Percentiles rank a stretch among this genome's conserved stretches.
Conservation (phyloP, 2,329 filamentous ascomycete species). For the Xylaria sp. region DNA sequence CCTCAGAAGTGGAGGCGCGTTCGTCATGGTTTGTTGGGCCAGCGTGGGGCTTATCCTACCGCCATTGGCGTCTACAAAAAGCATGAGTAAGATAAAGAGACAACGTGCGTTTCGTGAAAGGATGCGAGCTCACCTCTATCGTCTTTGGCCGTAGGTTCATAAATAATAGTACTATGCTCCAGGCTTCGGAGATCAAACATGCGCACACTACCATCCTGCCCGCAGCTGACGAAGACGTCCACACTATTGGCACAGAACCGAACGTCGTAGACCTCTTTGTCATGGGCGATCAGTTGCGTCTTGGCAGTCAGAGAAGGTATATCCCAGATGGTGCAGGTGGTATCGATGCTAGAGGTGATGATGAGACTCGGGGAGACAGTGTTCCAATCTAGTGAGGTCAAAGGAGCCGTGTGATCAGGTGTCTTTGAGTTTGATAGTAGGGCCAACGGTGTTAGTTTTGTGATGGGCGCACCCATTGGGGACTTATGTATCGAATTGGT, state of each 20-base stretch:
- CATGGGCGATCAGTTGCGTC: constrained; percentile 97
- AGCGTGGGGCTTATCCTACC: constrained; percentile 78
- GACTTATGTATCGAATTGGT: constrained; percentile 77
- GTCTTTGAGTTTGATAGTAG: constrained; percentile 98
- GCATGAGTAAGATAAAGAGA: constrained; percentile 18
- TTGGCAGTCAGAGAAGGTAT: constrained; percentile 98
- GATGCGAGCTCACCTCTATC: constrained; percentile 67
- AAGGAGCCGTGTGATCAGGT: constrained; percentile 94
- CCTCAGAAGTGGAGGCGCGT: constrained; percentile 80
- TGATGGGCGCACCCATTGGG: constrained; percentile 66
- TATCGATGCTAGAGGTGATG: constrained; percentile 98
- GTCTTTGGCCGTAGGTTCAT: constrained; percentile 92
- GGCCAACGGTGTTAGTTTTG: constrained; percentile 91
- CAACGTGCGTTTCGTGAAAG: neutral
- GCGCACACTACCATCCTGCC: constrained; percentile 94
- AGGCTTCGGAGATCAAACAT: constrained; percentile 98
- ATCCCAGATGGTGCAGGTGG: constrained; percentile 99
- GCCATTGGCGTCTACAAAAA: constrained; percentile 61
- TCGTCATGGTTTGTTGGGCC: constrained; percentile 79
- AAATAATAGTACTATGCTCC: constrained; percentile 98
- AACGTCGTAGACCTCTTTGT: constrained; percentile 99
- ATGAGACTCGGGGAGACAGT: constrained; percentile 96
- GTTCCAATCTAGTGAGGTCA: constrained; percentile 98
- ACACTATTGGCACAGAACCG: constrained; percentile 97
- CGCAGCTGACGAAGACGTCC: constrained; percentile 98